Conservation (phyloP, 2,329 filamentous ascomycete species). For the Parafenestella ontariensis region DNA sequence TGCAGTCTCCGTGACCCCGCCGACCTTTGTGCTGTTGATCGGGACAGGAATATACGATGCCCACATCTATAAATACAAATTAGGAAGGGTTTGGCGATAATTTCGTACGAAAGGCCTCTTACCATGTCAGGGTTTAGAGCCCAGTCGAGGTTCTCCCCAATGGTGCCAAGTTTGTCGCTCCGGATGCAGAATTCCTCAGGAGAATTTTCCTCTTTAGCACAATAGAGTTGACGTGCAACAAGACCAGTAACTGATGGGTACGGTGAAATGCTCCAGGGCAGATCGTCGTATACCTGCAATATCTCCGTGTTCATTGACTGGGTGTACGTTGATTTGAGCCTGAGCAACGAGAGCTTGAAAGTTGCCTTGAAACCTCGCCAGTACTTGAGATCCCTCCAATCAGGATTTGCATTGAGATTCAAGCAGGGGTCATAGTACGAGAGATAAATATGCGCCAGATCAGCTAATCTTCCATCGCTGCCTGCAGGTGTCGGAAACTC, state of each 20-base stretch:
- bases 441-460: slow-evolving; percentile 2
- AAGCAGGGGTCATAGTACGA: slow-evolving; percentile 1
- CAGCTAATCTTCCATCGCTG: neutral
- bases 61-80: neutral
- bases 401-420: neutral
- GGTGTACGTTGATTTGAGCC: neutral
- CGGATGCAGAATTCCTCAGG: neutral
- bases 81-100: neutral
- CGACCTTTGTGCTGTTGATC: neutral
- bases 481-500: neutral
- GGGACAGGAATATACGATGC: neutral
- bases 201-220: neutral
- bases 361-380: slow-evolving; percentile 1
- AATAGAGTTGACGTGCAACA: neutral
- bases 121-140: neutral
- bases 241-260: neutral
- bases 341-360: neutral
- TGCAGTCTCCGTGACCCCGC: neutral
- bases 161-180: neutral
- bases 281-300: neutral
- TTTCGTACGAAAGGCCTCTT: neutral
- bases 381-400: slow-evolving; percentile 1
- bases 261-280: neutral
- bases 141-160: slow-evolving; percentile 1
- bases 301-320: neutral